These are phyloP conservation scores for Helenozyma rhizophorensis DNA, from an alignment of 805 yeast species.

Conservation along the genomic window DNA sequence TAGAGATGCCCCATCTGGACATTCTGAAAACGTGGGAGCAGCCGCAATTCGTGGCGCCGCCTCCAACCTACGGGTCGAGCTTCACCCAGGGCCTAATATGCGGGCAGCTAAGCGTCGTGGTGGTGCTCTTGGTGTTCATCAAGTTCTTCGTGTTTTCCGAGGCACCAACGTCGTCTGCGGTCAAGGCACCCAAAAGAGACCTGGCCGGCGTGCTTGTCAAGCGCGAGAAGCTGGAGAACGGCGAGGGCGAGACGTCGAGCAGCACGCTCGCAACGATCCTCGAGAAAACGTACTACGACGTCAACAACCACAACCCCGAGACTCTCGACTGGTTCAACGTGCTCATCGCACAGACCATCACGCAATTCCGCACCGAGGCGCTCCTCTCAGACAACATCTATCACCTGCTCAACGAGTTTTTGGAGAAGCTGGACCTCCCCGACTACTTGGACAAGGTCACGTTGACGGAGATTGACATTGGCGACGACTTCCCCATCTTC, in stretches of 20 bases:
- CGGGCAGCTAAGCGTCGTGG: constrained; percentile 70
- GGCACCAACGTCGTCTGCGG: constrained; percentile 29
- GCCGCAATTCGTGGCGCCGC: constrained; percentile 1
- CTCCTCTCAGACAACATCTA: constrained; percentile 78
- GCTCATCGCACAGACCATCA: constrained; percentile 82
- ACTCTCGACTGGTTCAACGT: constrained; percentile 97
- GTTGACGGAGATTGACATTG: constrained; percentile 85
- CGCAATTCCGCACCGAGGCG: constrained; percentile 88
- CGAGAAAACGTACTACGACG: constrained; percentile 91
- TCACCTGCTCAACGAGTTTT: constrained; percentile 66
- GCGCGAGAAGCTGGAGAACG: constrained; percentile 23
- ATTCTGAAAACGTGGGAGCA: neutral
- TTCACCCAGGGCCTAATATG: constrained; percentile 71
- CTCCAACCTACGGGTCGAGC: constrained; percentile 47
- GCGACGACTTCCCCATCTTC: constrained; percentile 92
- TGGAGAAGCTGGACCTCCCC: constrained; percentile 63
- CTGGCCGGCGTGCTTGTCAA: constrained; percentile 30
- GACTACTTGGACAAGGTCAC: constrained; percentile 74
- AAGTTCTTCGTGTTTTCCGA: constrained; percentile 78
- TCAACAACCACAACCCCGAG: constrained; percentile 80
- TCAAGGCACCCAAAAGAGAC: constrained; percentile 19
- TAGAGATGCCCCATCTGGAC: too few species aligned
- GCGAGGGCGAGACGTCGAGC: constrained; percentile 6
- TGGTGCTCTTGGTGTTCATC: constrained; percentile 59
- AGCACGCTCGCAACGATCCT: constrained; percentile 46